Conservation (phyloP, 768 basidiomycete species). For the Agrocybe praecox region DNA sequence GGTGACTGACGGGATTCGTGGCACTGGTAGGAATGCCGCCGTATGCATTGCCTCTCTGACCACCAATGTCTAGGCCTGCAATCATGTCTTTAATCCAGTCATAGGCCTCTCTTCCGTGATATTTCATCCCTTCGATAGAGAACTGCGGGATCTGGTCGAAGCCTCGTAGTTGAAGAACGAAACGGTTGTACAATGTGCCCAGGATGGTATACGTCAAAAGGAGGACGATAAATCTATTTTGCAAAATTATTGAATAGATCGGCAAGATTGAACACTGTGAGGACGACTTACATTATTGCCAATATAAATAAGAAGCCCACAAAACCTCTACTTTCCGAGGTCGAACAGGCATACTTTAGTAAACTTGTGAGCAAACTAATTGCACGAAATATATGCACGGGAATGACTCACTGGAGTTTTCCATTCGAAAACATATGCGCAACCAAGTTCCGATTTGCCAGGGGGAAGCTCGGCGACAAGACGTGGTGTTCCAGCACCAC, state of each 20-base stretch:
- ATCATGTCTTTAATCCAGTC: slow-evolving; percentile 46
- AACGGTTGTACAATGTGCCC: slow-evolving; percentile 78
- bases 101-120: slow-evolving; percentile 44
- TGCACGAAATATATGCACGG: not conserved
- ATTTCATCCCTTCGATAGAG: slow-evolving; percentile 50
- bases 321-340: slow-evolving; percentile 52
- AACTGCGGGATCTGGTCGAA: slow-evolving; percentile 75
- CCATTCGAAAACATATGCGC: slow-evolving; percentile 86
- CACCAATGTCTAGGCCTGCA: slow-evolving; percentile 23
- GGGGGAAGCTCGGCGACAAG: slow-evolving; percentile 74
- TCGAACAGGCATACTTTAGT: slow-evolving; percentile 77
- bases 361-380: slow-evolving; percentile 1
- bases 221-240: slow-evolving; percentile 52
- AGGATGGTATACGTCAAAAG: slow-evolving; percentile 66
- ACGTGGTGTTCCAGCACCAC: slow-evolving; percentile 51
- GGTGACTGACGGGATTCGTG: slow-evolving; percentile 44
- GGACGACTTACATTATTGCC: slow-evolving; percentile 55
- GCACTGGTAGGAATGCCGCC: slow-evolving; percentile 20
- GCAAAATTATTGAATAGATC: not conserved
- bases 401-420: slow-evolving; percentile 62
- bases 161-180: slow-evolving; percentile 70
- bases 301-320: slow-evolving; percentile 59
- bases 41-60: slow-evolving; percentile 7
- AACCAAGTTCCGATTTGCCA: slow-evolving; percentile 61
- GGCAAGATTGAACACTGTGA: not conserved